Base-by-base conservation (phyloP, 179 eudicot species). In the Beta macrorhiza region DNA sequence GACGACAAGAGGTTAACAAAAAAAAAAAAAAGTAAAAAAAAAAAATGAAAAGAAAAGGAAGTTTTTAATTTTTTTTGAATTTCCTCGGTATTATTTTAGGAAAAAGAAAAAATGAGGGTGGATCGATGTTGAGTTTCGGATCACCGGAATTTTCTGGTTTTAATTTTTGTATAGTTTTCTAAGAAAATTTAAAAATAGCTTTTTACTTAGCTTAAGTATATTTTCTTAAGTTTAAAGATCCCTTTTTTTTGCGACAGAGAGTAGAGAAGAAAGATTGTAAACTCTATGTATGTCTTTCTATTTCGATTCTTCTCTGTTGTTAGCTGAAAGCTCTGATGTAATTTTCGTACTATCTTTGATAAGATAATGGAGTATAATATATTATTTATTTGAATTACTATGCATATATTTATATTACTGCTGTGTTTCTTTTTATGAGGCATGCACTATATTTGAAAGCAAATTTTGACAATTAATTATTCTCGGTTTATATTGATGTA, bases 221-320 rank as follows among this genome's bases (percentile, higher is more conserved):
- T 16, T 49, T 49, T 49, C 4, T 49, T 45, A 17, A 79, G 20
- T 47, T 29, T 37, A 16, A 5, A 61, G 47, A 37, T 22, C 37
- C 59, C 12, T 37, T 80, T 83, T 25, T 25, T 83, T 83, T 80
- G 83, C 80, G 11, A 61, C 83, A 76, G 86, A 80, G 74, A 59
- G 20, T 52, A 69, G 53, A 72, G 45, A 67, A 12, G 72, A 63
- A 74, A 29, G 47, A 52, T 49, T 20, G 37, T 19, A 71, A 63
- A 8, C 9, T 42, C 32, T 2, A 65, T 75, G n/a, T 42, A 55
- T 58, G 73, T 74, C n/a, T 19, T 74, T 19, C 25, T 0, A 22
- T 29, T 56, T 49, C 37, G 14, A 15, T 3, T 80, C 80, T 3
- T 80, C 80, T 77, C 81, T 80, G 83, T 76, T 83, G 86, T 83